A percentile compares a stretch with the other conserved stretches of the same genome.
phyloP scores from a whole-genome alignment of 169 alveolate species.

The Nephromyces sp. region DNA sequence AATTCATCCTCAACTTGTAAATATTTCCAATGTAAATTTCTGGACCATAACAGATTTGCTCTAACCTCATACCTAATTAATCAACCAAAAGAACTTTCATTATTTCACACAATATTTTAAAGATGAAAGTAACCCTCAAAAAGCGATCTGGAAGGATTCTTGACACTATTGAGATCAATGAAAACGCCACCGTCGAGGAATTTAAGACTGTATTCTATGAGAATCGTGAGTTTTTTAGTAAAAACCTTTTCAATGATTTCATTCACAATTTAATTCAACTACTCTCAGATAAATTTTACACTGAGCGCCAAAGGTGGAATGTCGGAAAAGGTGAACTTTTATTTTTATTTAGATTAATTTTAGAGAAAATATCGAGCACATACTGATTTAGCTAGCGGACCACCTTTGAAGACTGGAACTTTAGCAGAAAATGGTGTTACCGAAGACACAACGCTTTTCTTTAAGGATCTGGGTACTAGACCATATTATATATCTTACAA shows the following conservation, averaged over 20 bases:
- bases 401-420: slow-evolving; percentile 10
- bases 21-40: too few species aligned
- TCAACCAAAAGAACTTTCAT: too few species aligned
- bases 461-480: slow-evolving; percentile 13
- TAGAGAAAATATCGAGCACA: background rate
- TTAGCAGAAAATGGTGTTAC: slow-evolving; percentile 6
- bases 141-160: slow-evolving; percentile 33
- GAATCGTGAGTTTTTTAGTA: slow-evolving; percentile 19
- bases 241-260: background rate
- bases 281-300: slow-evolving; percentile 30
- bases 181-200: slow-evolving; percentile 31
- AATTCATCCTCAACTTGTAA: too few species aligned
- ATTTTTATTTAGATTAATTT: background rate
- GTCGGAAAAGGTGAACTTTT: slow-evolving; percentile 18
- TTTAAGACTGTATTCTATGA: slow-evolving; percentile 41
- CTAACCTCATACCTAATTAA: too few species aligned
- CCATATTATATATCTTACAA: background rate
- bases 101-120: too few species aligned
- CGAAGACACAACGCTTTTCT: slow-evolving; percentile 5
- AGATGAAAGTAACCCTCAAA: slow-evolving; percentile 29
- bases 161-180: slow-evolving; percentile 22
- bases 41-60: too few species aligned
- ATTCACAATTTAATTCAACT: background rate
- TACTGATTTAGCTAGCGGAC: background rate
- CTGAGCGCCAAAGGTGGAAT: slow-evolving; percentile 42